These are phyloP conservation scores for Trichoderma citrinoviride DNA, from an alignment of 2,329 filamentous ascomycete genomes.

Conservation along the genomic window DNA sequence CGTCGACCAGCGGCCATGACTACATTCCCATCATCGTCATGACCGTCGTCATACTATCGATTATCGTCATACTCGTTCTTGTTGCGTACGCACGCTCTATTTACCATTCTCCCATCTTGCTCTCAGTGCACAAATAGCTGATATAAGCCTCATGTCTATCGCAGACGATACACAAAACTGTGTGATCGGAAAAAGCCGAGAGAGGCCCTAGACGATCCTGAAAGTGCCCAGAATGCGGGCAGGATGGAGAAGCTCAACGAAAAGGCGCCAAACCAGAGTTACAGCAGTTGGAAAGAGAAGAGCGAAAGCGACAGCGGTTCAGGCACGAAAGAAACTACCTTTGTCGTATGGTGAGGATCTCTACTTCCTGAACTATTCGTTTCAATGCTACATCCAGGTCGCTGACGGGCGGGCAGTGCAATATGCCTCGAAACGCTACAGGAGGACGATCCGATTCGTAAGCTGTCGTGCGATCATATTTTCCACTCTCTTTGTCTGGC, in stretches of 20 bases:
- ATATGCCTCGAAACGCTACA: slow-evolving; percentile 25
- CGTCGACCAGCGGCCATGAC: not conserved
- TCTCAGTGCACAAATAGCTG: not conserved
- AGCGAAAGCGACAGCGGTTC: not conserved
- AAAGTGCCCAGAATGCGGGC: slow-evolving; percentile 1
- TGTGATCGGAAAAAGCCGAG: not conserved
- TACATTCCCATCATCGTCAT: slow-evolving; percentile 3
- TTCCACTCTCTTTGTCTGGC: slow-evolving; percentile 26
- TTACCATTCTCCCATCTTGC: too few species aligned
- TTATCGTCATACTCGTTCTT: not conserved
- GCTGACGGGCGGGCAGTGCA: slow-evolving; percentile 15
- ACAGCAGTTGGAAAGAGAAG: slow-evolving; percentile 9
- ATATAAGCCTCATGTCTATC: not conserved
- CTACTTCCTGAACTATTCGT: too few species aligned
- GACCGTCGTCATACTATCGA: not conserved
- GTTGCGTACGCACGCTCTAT: not conserved
- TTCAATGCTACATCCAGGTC: not conserved
- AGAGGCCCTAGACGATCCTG: not conserved
- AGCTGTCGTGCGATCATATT: slow-evolving; percentile 24
- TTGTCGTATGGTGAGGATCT: not conserved
- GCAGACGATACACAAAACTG: not conserved
- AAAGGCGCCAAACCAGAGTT: not conserved
- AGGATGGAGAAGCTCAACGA: slow-evolving; percentile 2
- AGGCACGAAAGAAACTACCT: not conserved
- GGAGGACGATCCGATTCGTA: slow-evolving; percentile 22